Base-by-base conservation (phyloP, 768 basidiomycete species). In the Termitomyces sp. region DNA sequence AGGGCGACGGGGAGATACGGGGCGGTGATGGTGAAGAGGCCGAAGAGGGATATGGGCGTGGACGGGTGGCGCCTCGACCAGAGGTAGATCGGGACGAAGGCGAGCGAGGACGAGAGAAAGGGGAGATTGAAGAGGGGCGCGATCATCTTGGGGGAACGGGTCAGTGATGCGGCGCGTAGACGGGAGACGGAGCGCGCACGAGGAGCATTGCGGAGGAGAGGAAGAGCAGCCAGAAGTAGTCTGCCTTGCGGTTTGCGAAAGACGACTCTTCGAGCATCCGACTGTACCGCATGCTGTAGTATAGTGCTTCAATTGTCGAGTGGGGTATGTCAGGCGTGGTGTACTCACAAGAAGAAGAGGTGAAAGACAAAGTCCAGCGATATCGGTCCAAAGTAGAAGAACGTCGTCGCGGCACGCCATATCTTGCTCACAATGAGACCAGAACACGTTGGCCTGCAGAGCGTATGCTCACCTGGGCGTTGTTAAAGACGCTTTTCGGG, bases 291-390 rank as follows among this genome's bases (percentile, higher is more conserved):
- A 98, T 96, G 70, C 95, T 97, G 66, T n/a, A n/a, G n/a, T n/a
- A n/a, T n/a, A n/a, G n/a, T n/a, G n/a, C n/a, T n/a, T n/a, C n/a
- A n/a, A n/a, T n/a, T n/a, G n/a, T n/a, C n/a, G n/a, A n/a, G n/a
- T n/a, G n/a, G n/a, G n/a, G n/a, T n/a, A n/a, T n/a, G n/a, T n/a
- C n/a, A n/a, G n/a, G n/a, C n/a, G n/a, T n/a, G n/a, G n/a, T n/a
- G n/a, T n/a, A n/a, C n/a, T 70, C 68, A 96, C 96, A 99, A 97
- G 79, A 98, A 99, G 79, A 98, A 98, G 52, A 99, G 79, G 69
- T 98, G 96, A 72, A 98, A 97, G 57, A 96, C 80, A 63, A 98
- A 93, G 70, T 98, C 96, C 21, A 98, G 75, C 4, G 90, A 93
- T 66, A 98, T 84, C 1, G 88, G 82, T 11, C 96, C 97, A 72